These are phyloP conservation scores for Ustilago loliicola DNA, from an alignment of 1,284 basidiomycete species.

Conservation along the genomic window DNA sequence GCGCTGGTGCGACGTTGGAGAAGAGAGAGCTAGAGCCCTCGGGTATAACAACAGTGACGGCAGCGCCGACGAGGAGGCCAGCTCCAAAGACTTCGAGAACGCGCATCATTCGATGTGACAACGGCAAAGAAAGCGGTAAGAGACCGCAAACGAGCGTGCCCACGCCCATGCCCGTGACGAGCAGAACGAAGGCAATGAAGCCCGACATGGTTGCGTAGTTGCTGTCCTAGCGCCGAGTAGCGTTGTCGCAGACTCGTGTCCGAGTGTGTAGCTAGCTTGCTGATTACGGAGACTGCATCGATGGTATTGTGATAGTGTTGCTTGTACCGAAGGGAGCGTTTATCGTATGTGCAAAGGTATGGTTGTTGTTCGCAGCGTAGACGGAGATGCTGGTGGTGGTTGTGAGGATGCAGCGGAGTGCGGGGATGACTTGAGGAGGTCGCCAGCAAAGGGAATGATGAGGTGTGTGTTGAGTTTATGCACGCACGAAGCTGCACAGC, in stretches of 20 bases:
- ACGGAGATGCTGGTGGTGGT: neutral
- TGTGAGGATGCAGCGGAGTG: neutral
- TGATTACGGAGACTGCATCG: conserved; percentile 19
- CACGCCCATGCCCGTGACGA: conserved; percentile 55
- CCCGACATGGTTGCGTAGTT: conserved; percentile 27
- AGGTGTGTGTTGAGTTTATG: neutral
- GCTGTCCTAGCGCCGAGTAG: neutral
- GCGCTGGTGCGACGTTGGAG: conserved; percentile 18
- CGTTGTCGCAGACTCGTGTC: conserved; percentile 2
- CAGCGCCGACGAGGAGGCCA: conserved; percentile 67
- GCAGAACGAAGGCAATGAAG: conserved; percentile 36
- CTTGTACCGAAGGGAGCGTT: neutral
- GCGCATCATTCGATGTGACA: conserved; percentile 59
- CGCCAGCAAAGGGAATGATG: neutral
- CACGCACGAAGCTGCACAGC: neutral
- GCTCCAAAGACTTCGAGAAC: conserved; percentile 66
- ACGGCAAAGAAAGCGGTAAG: conserved; percentile 58
- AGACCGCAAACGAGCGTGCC: conserved; percentile 63
- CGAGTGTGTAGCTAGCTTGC: conserved; percentile 5
- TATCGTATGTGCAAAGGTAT: neutral
- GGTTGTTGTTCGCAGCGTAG: neutral
- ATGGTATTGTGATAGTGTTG: neutral
- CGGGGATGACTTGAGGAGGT: neutral
- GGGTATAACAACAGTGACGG: conserved; percentile 67
- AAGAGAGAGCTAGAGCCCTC: conserved; percentile 60